Conservation (phyloP, 345 rosid species). For the Citrus maxima region DNA sequence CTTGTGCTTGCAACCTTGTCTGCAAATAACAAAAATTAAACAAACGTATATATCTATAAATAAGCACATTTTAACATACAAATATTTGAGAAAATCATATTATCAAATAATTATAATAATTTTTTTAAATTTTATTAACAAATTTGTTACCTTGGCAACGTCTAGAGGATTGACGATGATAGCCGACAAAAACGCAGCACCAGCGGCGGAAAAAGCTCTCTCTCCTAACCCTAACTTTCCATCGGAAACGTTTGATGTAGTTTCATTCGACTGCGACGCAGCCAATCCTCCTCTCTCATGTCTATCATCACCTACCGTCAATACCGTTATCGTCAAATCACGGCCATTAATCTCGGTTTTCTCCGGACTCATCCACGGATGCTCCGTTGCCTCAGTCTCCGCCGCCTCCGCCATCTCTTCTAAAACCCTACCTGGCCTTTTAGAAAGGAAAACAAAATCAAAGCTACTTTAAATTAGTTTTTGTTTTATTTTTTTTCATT, state of each 20-base stretch:
- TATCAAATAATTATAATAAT: no score
- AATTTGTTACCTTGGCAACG: conserved; percentile 64
- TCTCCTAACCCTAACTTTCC: conserved; percentile 54
- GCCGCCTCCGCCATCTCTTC: conserved; percentile 20
- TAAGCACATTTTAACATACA: neutral
- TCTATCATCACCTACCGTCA: conserved; percentile 10
- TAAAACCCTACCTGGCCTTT: neutral
- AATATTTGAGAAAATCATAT: neutral
- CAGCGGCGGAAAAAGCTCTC: conserved; percentile 87
- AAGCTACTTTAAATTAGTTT: neutral
- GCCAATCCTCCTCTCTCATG: conserved; percentile 20
- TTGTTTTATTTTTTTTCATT: neutral
- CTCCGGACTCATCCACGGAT: conserved; percentile 31
- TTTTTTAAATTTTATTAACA: neutral
- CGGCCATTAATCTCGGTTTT: conserved; percentile 16
- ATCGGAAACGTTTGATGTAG: conserved; percentile 24
- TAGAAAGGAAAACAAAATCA: neutral
- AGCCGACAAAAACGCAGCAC: conserved; percentile 87
- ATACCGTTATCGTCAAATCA: conserved; percentile 17
- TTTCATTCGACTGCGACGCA: conserved; percentile 18
- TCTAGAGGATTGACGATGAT: conserved; percentile 90
- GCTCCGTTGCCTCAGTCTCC: conserved; percentile 16
- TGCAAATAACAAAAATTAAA: conserved; percentile 19
- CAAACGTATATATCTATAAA: neutral
- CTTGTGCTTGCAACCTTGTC: conserved; percentile 98